Percentiles rank a stretch among this genome's conserved stretches.
Conservation (phyloP, 345 rosid genomes). For the Citrus maxima region DNA sequence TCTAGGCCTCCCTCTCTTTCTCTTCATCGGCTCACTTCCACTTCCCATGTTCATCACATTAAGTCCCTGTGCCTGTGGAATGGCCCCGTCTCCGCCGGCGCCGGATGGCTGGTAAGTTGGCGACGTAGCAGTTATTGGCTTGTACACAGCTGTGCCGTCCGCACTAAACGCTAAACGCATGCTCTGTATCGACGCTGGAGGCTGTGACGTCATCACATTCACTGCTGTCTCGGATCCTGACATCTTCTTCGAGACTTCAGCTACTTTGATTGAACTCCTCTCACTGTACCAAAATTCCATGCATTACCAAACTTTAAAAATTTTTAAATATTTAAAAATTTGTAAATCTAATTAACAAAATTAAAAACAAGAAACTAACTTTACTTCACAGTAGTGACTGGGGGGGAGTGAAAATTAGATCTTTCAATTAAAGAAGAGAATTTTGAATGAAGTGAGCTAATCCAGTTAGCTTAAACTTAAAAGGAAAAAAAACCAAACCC, state of each 20-base stretch:
- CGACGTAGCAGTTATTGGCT: slow-evolving; percentile 31
- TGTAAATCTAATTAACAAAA: not conserved
- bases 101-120: slow-evolving; percentile 30
- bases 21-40: slow-evolving; percentile 38
- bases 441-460: not conserved
- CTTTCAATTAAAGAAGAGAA: not conserved
- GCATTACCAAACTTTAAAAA: not conserved
- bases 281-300: slow-evolving; percentile 17
- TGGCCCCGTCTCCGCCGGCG: slow-evolving; percentile 11
- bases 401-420: not conserved
- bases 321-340: not conserved
- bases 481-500: not conserved
- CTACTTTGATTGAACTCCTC: not conserved
- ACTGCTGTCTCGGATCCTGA: slow-evolving; percentile 61
- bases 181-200: slow-evolving; percentile 38
- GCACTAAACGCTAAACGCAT: slow-evolving; percentile 50
- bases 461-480: slow-evolving; percentile 1
- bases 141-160: slow-evolving; percentile 49
- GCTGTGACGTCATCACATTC: slow-evolving; percentile 28
- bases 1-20: slow-evolving; percentile 71
- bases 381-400: not conserved
- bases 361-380: not conserved
- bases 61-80: slow-evolving; percentile 21
- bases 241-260: slow-evolving; percentile 20
- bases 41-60: slow-evolving; percentile 29